phyloP scores from a whole-genome alignment of 2,329 filamentous ascomycete species.

The Cephalotrichum gorgonifer region DNA sequence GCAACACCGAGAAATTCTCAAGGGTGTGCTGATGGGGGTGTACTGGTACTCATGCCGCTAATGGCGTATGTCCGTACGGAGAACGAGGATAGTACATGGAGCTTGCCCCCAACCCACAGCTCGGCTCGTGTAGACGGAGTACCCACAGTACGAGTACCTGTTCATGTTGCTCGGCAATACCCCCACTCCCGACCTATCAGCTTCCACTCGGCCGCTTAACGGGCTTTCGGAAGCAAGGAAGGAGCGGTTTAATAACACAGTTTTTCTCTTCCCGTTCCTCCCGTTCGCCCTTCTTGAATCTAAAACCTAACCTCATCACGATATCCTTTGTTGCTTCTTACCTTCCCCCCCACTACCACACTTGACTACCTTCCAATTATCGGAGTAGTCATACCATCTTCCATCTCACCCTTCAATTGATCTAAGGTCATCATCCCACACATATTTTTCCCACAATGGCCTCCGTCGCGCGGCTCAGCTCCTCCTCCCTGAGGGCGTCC shows the following conservation, averaged over 20 bases:
- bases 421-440: conserved; percentile 7
- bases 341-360: conserved; percentile 9
- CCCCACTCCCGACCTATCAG: neutral
- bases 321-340: conserved; percentile 14
- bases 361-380: neutral
- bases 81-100: too few relatives aligned
- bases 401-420: neutral
- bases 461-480: conserved; percentile 70
- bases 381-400: neutral
- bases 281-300: conserved; percentile 18
- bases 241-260: conserved; percentile 7
- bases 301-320: conserved; percentile 3
- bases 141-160: conserved; percentile 1
- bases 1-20: too few relatives aligned
- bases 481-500: conserved; percentile 71
- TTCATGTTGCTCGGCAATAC: conserved; percentile 5
- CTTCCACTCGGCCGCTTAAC: neutral
- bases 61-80: too few relatives aligned
- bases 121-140: too few relatives aligned
- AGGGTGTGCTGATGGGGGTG: too few relatives aligned
- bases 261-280: conserved; percentile 24
- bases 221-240: conserved; percentile 2
- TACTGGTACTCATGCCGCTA: too few relatives aligned
- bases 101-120: too few relatives aligned
- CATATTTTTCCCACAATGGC: conserved; percentile 53